Percentiles rank a stretch among this genome's conserved stretches.
phyloP scores from a whole-genome alignment of 164 flowering plant genomes.

The Malania oleifera region DNA sequence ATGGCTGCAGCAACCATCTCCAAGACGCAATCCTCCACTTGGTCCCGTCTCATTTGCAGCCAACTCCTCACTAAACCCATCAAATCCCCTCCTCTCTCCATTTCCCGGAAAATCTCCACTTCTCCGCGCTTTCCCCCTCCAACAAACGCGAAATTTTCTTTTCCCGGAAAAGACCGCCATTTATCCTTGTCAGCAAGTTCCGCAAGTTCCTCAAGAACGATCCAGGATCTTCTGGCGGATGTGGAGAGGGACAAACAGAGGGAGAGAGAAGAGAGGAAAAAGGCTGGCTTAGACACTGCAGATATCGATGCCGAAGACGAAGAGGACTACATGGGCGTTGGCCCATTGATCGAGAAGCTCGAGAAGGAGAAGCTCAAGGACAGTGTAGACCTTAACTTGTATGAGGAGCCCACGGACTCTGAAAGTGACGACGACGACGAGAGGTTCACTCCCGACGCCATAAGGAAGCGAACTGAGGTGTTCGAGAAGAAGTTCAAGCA shows the following conservation, averaged over 20 bases:
- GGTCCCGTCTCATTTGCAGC: slow-evolving; percentile 27
- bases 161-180: slow-evolving; percentile 11
- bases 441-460: slow-evolving; percentile 31
- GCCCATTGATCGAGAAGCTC: slow-evolving; percentile 58
- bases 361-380: slow-evolving; percentile 38
- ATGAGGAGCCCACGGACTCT: slow-evolving; percentile 58
- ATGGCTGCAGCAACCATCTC: not conserved
- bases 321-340: slow-evolving; percentile 71
- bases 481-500: slow-evolving; percentile 51
- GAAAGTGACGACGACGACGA: slow-evolving; percentile 66
- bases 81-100: slow-evolving; percentile 1
- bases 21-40: slow-evolving; percentile 20
- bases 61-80: slow-evolving; percentile 16
- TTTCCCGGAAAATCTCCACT: slow-evolving; percentile 21
- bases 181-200: slow-evolving; percentile 10
- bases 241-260: slow-evolving; percentile 45
- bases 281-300: slow-evolving; percentile 37
- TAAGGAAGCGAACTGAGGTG: slow-evolving; percentile 25
- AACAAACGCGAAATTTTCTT: slow-evolving; percentile 3
- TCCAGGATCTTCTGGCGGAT: slow-evolving; percentile 44
- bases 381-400: slow-evolving; percentile 9
- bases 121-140: slow-evolving; percentile 9
- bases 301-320: slow-evolving; percentile 55
- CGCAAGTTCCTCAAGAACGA: no score
- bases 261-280: slow-evolving; percentile 46